These are phyloP conservation scores for Ceratocystis huliohia DNA, from an alignment of 2,329 filamentous ascomycete genomes.

Conservation along the genomic window DNA sequence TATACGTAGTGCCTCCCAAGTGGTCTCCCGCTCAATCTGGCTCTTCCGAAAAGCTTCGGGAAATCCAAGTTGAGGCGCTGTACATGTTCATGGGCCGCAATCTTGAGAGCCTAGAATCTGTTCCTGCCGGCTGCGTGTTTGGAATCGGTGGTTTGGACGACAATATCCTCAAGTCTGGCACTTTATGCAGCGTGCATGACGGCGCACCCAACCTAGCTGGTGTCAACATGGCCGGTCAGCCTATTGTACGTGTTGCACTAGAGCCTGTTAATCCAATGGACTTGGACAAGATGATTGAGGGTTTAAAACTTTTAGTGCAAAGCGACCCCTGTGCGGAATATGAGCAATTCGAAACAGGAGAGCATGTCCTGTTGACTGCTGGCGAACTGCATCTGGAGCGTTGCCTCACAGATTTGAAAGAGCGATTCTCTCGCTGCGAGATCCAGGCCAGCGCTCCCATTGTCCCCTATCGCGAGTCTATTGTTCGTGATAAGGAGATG, in stretches of 20 bases:
- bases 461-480: constrained; percentile 89
- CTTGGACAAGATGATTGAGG: constrained; percentile 86
- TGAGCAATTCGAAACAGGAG: constrained; percentile 80
- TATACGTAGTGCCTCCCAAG: constrained; percentile 88
- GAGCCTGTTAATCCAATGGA: constrained; percentile 85
- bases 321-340: constrained; percentile 95
- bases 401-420: constrained; percentile 82
- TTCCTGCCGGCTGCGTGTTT: constrained; percentile 89
- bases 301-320: constrained; percentile 75
- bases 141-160: constrained; percentile 87
- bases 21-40: constrained; percentile 73
- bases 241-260: constrained; percentile 91
- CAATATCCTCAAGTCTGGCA: constrained; percentile 89
- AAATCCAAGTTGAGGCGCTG: constrained; percentile 72
- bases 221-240: constrained; percentile 63
- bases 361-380: constrained; percentile 88
- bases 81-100: constrained; percentile 94
- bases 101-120: constrained; percentile 66
- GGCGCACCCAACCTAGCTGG: constrained; percentile 86
- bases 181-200: constrained; percentile 73
- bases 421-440: constrained; percentile 86
- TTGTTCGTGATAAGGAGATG: constrained; percentile 82
- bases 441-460: constrained; percentile 90
- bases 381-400: constrained; percentile 90
- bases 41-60: constrained; percentile 58